Base-by-base conservation (phyloP, 2,329 filamentous ascomycete species). In the Calonectria leucothoes region DNA sequence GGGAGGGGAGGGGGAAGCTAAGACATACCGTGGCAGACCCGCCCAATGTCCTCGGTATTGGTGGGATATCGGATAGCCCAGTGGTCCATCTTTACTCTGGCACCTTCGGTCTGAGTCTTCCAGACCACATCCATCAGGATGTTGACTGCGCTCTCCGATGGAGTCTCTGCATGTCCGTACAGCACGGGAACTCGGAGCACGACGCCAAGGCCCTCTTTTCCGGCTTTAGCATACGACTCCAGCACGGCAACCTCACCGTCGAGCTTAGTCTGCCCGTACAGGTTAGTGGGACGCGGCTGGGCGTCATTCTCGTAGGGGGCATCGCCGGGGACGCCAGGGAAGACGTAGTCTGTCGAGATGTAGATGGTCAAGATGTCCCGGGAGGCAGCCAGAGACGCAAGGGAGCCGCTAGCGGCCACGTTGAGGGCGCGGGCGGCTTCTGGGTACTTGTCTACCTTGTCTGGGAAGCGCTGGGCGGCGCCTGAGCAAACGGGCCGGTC, bases 21-120 rank as follows among this genome's bases (percentile, higher is more conserved):
- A 78, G 75, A 84, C 87, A 78, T 86, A 92, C 91, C 91, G 74
- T 92, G 89, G 79, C 92, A 94, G 57, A 98, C 94, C 48, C 96
- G 89, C 23, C 89, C 95, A 23, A 98, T 93, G 81, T 98, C 96
- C 82, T 95, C 93, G 0, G 95, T 98, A 82, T 97, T 97, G 10
- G 95, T 98, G 11, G 95, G 95, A 85, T 95, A 98, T 33, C 95
- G 90, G 65, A 94, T 86, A 1, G 94, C 93, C 92, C 95, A 98
- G 83, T 97, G 93, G 81, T 98, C 95, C 92, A 98, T 96, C 81
- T 91, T 92, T 49, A 95, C 87, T 70, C 89, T 89, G 2, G 88
- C 87, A 6, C 87, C 90, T 45, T 88, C 86, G 64, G 92, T 90
- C 82, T 96, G 94, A 0, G 92, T 90, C 82, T 94, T 94, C 91